These are phyloP conservation scores for Loxodes magnus DNA, from an alignment of 73 alveolate species.

Conservation along the genomic window DNA sequence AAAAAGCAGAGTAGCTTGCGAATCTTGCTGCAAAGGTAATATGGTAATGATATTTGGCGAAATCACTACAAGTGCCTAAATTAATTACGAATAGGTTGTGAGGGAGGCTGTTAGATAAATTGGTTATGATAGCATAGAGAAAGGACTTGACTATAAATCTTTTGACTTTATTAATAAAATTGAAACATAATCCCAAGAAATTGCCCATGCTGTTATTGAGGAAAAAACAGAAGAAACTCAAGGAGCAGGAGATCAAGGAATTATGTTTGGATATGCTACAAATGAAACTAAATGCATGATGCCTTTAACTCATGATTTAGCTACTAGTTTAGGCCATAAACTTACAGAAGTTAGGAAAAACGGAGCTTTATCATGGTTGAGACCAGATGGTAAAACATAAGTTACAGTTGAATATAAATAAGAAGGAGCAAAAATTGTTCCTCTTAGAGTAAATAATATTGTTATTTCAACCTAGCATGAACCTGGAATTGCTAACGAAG, in stretches of 20 bases:
- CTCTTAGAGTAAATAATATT: slow-evolving; percentile 82
- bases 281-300: slow-evolving; percentile 86
- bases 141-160: slow-evolving; percentile 87
- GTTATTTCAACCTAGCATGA: slow-evolving; percentile 93
- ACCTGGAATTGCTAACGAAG: slow-evolving; percentile 54
- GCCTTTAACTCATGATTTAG: slow-evolving; percentile 91
- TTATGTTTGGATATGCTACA: slow-evolving; percentile 98
- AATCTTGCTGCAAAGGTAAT: slow-evolving; percentile 82
- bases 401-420: slow-evolving; percentile 92
- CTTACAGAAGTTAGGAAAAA: slow-evolving; percentile 77
- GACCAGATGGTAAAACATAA: slow-evolving; percentile 98
- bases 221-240: slow-evolving; percentile 77
- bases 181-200: slow-evolving; percentile 73
- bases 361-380: slow-evolving; percentile 75
- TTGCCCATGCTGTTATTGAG: slow-evolving; percentile 85
- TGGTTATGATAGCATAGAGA: slow-evolving; percentile 86
- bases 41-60: slow-evolving; percentile 91
- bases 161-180: slow-evolving; percentile 36
- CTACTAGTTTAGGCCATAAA: slow-evolving; percentile 72
- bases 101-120: slow-evolving; percentile 76
- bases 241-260: slow-evolving; percentile 99
- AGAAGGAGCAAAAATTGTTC: slow-evolving; percentile 66
- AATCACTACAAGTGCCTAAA: slow-evolving; percentile 63
- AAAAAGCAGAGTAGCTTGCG: slow-evolving; percentile 85
- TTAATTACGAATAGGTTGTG: slow-evolving; percentile 73